Base-by-base conservation (phyloP, 768 basidiomycete species). In the Rhodotorula paludigena region DNA sequence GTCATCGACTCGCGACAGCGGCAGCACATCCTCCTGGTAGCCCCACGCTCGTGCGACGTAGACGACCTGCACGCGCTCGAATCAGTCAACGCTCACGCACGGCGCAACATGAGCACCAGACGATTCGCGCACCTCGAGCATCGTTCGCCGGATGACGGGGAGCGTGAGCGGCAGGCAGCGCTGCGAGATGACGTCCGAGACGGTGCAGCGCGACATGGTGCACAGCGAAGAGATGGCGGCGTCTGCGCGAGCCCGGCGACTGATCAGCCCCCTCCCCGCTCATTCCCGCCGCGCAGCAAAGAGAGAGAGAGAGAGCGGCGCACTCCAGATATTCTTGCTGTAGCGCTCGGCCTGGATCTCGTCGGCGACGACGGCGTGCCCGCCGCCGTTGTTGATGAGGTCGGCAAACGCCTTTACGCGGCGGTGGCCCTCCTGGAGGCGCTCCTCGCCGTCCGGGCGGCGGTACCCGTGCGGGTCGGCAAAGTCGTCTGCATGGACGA, bases 41-140 rank as follows among this genome's bases (percentile, higher is more conserved):
- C 71, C 71, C 64, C 66, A 69, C 0, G 63, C 71, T 0, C 72
- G 64, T 6, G 68, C 72, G 16, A 73, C 52, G 59, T 73, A 70
- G 12, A 70, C 42, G 18, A 69, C 61, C 61, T 48, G 47, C 41
- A 42, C 10, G 16, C 16, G 42, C 42, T 4, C 41, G 41, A 42
- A 18, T 20, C 15, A 18, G 15, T 42, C 41, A 42, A 20, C 41
- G 18, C 41, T 42, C 8, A 4, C 15, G 5, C 15, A 16, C 41
- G 15, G 41, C 6, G 41, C 11, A 18, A 16, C 41, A 20, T 5
- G 21, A 14, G 41, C 41, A 14, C 16, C 41, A 47, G 45, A n/a
- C 11, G 7, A 12, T 11, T 7, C n/a, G n/a, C 47, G 47, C n/a
- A 28, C 47, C 35, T 73, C 72, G 23, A 73, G 60, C 65, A 66